These are phyloP conservation scores for Heimioporus punctisporus DNA, from an alignment of 1,284 basidiomycete genomes.

Conservation along the genomic window DNA sequence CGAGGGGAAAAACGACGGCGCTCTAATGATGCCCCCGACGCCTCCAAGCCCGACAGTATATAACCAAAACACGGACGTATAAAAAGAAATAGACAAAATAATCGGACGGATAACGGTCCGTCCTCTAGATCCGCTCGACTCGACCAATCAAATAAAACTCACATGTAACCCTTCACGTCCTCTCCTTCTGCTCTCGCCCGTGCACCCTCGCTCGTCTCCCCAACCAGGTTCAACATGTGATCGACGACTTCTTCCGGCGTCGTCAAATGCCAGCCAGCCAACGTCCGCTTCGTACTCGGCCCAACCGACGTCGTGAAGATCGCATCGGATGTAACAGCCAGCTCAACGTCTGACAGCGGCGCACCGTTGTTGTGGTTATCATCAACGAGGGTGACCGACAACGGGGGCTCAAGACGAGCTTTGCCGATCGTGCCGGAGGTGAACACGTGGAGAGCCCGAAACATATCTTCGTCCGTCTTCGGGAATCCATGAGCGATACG, in stretches of 20 bases:
- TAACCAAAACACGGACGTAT: too few species aligned
- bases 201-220: constrained; percentile 16
- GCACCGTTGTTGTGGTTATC: constrained; percentile 30
- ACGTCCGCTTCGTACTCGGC: constrained; percentile 83
- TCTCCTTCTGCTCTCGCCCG: neutral
- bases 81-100: too few species aligned
- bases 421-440: constrained; percentile 38
- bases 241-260: constrained; percentile 76
- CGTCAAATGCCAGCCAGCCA: constrained; percentile 91
- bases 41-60: too few species aligned
- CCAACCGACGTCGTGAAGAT: constrained; percentile 91
- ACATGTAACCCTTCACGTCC: constrained; percentile 25
- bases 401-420: constrained; percentile 69
- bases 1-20: too few species aligned
- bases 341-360: constrained; percentile 49
- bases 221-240: constrained; percentile 60
- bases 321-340: constrained; percentile 67
- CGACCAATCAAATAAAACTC: neutral
- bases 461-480: constrained; percentile 96
- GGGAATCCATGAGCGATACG: neutral
- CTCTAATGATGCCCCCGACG: too few species aligned
- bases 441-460: constrained; percentile 81
- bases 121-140: neutral
- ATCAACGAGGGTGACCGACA: constrained; percentile 71
- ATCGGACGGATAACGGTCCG: too few species aligned